Base-by-base conservation (phyloP, 352 stramenopile genomes). In the Pythium sukuiense region DNA sequence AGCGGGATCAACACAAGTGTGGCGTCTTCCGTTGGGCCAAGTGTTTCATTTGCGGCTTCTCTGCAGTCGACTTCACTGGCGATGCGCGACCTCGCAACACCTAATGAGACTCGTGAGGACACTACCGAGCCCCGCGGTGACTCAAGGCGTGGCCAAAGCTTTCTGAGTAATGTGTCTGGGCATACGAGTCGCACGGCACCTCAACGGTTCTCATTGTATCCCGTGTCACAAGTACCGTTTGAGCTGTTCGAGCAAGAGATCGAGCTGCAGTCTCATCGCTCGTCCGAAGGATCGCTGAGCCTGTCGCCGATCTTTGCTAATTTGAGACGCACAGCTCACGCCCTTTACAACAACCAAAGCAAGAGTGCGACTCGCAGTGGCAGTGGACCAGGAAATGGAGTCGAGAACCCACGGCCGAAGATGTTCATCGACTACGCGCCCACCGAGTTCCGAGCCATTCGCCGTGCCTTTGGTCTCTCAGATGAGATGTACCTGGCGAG, bases 231-330 rank as follows among this genome's bases (percentile, higher is more conserved):
- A 53, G 83, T 91, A 3, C 83, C 83, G 0, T 91, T 91, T 33
- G 83, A 91, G 70, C 63, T 91, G 41, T 91, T 91, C 69, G 80
- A 91, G 50, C 73, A 87, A 14, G 83, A 91, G 61, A 88, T 91
- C 65, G 80, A 89, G 65, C 69, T 91, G 6, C 72, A 89, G 35
- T 88, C 76, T 39, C 74, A 77, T 14, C 68, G 74, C 5, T 85
- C 55, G 73, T 72, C 26, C 2, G 76, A 63, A 55, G 67, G 55
- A 26, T 73, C 67, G 30, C 50, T 74, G 35, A 63, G 55, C 35
- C 48, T 73, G 48, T 65, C 82, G 60, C 55, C 80, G 2, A 67
- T 89, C 7, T 78, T 89, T 67, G 76, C 80, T 7, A 73, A 78
- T 11, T 46, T 88, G 13, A 68, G 79, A 12, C 80, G 79, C 27